phyloP scores from a whole-genome alignment of 2,329 filamentous ascomycete genomes.

The Colletotrichum sublineola region DNA sequence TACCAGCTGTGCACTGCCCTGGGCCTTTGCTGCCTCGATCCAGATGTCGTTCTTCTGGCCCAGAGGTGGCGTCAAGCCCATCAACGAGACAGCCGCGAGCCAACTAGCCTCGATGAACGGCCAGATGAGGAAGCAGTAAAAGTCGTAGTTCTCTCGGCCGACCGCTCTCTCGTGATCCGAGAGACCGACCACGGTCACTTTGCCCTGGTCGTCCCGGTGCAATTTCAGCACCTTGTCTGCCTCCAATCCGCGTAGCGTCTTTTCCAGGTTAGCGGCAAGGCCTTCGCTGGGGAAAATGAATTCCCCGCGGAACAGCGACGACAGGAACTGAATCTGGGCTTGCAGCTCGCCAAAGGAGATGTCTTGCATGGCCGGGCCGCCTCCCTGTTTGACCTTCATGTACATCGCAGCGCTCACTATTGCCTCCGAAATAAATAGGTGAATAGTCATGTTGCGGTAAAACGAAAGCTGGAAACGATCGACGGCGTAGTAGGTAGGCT shows the following conservation, averaged over 20 bases:
- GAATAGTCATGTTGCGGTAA: slow-evolving; percentile 99
- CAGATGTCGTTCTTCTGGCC: slow-evolving; percentile 74
- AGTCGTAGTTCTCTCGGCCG: slow-evolving; percentile 95
- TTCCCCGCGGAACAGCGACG: slow-evolving; percentile 92
- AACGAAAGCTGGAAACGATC: slow-evolving; percentile 98
- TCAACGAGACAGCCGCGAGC: slow-evolving; percentile 89
- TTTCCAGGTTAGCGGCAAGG: slow-evolving; percentile 82
- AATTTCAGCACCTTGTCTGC: slow-evolving; percentile 82
- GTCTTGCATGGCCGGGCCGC: slow-evolving; percentile 83
- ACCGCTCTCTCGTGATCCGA: slow-evolving; percentile 80
- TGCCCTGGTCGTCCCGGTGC: slow-evolving; percentile 66
- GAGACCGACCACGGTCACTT: slow-evolving; percentile 78
- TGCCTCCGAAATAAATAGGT: slow-evolving; percentile 94
- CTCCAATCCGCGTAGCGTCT: slow-evolving; percentile 83
- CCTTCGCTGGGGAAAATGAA: slow-evolving; percentile 97
- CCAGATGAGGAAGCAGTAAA: slow-evolving; percentile 99
- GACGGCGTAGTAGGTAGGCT: slow-evolving; percentile 94
- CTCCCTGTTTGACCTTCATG: slow-evolving; percentile 88
- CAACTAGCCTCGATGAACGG: slow-evolving; percentile 96
- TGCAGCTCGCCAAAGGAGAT: slow-evolving; percentile 81
- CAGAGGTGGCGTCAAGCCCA: slow-evolving; percentile 84
- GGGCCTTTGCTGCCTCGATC: slow-evolving; percentile 82
- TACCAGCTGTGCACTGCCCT: slow-evolving; percentile 85
- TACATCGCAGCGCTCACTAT: slow-evolving; percentile 93
- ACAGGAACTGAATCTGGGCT: slow-evolving; percentile 89